Conservation (phyloP, 2,329 filamentous ascomycete genomes). For the Parastagonospora nodorum region DNA sequence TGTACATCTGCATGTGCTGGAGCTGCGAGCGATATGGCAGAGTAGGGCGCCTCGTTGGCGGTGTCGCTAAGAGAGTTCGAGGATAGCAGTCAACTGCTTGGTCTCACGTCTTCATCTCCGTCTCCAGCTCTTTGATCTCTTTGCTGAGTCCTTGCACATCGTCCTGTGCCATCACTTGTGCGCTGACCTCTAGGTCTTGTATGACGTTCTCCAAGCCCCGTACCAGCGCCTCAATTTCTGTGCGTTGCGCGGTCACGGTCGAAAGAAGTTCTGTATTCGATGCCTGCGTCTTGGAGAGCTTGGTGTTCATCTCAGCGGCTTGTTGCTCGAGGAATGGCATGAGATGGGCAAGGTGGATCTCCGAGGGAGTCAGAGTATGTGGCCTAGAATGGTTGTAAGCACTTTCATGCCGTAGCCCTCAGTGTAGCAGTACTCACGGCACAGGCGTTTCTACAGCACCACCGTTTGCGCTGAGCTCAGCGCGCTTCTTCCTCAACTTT, state of each 20-base stretch:
- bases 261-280: slow-evolving; percentile 60
- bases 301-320: slow-evolving; percentile 54
- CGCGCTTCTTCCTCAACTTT: slow-evolving; percentile 55
- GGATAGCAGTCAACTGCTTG: neutral
- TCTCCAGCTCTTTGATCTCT: slow-evolving; percentile 44
- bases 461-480: slow-evolving; percentile 45
- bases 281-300: slow-evolving; percentile 55
- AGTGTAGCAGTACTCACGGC: slow-evolving; percentile 51
- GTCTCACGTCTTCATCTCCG: slow-evolving; percentile 40
- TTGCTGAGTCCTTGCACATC: slow-evolving; percentile 43
- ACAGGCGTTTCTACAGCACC: slow-evolving; percentile 43
- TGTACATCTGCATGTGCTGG: too few species aligned
- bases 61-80: neutral
- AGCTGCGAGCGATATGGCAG: too few species aligned
- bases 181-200: slow-evolving; percentile 59
- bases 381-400: slow-evolving; percentile 49
- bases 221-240: slow-evolving; percentile 62
- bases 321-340: slow-evolving; percentile 60
- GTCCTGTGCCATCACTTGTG: slow-evolving; percentile 47
- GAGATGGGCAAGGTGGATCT: slow-evolving; percentile 64
- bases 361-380: slow-evolving; percentile 62
- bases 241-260: slow-evolving; percentile 58
- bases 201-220: slow-evolving; percentile 61
- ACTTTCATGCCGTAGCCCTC: neutral
- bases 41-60: too few species aligned